Base-by-base conservation (phyloP, 768 basidiomycete species). In the Hygrocybe punicea region DNA sequence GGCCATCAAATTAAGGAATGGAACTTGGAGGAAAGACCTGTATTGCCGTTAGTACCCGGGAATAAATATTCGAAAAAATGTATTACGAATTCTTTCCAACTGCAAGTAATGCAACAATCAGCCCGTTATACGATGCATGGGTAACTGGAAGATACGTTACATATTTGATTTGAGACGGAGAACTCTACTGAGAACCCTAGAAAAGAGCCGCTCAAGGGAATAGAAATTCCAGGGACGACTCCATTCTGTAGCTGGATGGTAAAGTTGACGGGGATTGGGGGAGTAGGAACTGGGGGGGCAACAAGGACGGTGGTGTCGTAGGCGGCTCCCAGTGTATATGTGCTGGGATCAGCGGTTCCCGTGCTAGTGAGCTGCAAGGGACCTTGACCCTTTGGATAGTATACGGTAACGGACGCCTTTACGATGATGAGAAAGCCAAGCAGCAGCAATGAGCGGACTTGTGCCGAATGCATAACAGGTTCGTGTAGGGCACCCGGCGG, bases 121-220 rank as follows among this genome's bases (percentile, higher is more conserved):
- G 44, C 8, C 14, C 23, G 19, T 48, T 48, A 45, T 10, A 19
- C 17, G 19, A 25, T 49, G 14, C 14, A 60, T 14, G 14, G 56
- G 42, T 36, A 35, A 21, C n/a, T 44, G 23, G 42, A 34, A 44
- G n/a, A 48, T 25, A 81, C 81, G 68, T n/a, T 61, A 83, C 81
- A 66, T 60, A 84, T 69, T 66, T 78, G 75, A 42, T 77, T 77
- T 2, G 76, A 76, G 8, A 85, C 78, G 51, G 81, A 82, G 66
- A 85, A 70, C 65, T 86, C 85, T 44, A 86, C 73, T 6, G 80
- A 82, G 64, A 85, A 84, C 13, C 85, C 84, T 37, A 82, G 69
- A 61, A 85, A 85, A 46, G 67, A 63, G 39, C 75, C 78, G 34
- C 63, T 66, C 53, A 76, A 74, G 9, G 63, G 60, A 29, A 78